phyloP scores from a whole-genome alignment of 805 yeast genomes.

The Ogataea sp. region DNA sequence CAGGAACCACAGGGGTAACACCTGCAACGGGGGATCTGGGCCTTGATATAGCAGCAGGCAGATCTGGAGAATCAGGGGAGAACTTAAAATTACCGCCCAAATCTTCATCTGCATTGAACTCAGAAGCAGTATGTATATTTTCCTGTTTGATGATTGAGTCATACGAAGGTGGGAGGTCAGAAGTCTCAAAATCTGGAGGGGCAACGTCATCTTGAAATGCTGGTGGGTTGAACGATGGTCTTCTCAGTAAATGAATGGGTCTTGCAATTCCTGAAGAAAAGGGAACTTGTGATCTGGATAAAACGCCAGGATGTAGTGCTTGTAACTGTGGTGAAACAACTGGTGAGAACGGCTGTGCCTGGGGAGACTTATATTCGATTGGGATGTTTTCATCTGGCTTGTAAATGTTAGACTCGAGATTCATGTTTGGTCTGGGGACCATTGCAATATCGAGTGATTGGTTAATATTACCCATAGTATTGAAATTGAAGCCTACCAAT shows the following conservation, averaged over 20 bases:
- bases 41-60: not conserved
- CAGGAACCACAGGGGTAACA: no score
- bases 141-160: slow-evolving; percentile 3
- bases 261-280: slow-evolving; percentile 34
- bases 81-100: slow-evolving; percentile 10
- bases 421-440: slow-evolving; percentile 16
- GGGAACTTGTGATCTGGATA: slow-evolving; percentile 7
- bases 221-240: slow-evolving; percentile 45
- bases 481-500: slow-evolving; percentile 23
- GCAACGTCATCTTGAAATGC: slow-evolving; percentile 27
- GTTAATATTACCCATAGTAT: slow-evolving; percentile 14
- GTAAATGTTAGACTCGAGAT: slow-evolving; percentile 40
- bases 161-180: slow-evolving; percentile 14
- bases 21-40: not conserved
- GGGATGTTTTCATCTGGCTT: slow-evolving; percentile 40
- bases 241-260: slow-evolving; percentile 46
- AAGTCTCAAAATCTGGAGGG: slow-evolving; percentile 19
- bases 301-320: slow-evolving; percentile 20
- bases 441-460: slow-evolving; percentile 16
- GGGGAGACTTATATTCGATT: slow-evolving; percentile 48
- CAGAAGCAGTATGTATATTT: slow-evolving; percentile 22
- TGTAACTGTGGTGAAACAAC: slow-evolving; percentile 21
- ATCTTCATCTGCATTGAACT: slow-evolving; percentile 16
- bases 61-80: slow-evolving; percentile 3
- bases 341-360: slow-evolving; percentile 55